These are phyloP conservation scores for Cutaneotrichosporon sp. DNA, from an alignment of 1,284 basidiomycete species.

Conservation along the genomic window DNA sequence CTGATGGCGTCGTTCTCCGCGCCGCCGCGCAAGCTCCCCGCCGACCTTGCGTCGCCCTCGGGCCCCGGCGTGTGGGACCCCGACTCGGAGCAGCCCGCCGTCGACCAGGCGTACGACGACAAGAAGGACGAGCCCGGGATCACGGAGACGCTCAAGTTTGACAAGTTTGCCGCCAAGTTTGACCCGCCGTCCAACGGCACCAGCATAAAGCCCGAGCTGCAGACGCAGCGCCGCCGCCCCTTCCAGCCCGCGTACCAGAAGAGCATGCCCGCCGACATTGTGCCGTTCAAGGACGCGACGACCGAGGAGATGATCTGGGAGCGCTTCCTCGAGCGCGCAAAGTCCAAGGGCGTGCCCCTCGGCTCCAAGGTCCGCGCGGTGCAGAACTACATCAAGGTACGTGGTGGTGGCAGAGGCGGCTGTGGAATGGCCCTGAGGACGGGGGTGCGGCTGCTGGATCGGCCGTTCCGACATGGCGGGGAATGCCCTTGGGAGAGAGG, in stretches of 20 bases:
- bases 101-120: constrained; percentile 8
- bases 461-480: background rate
- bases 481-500: too few species aligned
- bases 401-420: too few species aligned
- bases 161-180: constrained; percentile 11
- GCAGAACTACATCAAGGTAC: constrained; percentile 61
- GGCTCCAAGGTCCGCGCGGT: constrained; percentile 32
- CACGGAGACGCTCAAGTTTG: constrained; percentile 23
- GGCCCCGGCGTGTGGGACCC: background rate
- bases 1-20: constrained; percentile 83
- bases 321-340: constrained; percentile 32
- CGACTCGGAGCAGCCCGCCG: background rate
- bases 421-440: background rate
- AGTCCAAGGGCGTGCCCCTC: constrained; percentile 21
- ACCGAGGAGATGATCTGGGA: constrained; percentile 60
- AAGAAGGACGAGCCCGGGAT: constrained; percentile 22
- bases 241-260: constrained; percentile 37
- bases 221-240: constrained; percentile 7
- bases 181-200: constrained; percentile 10
- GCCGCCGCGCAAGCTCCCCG: constrained; percentile 54
- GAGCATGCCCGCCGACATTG: constrained; percentile 54
- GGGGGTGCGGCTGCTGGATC: background rate
- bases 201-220: constrained; percentile 6
- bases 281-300: constrained; percentile 66
- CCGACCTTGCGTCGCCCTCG: background rate